These are phyloP conservation scores for Hypericum perforatum DNA, from an alignment of 345 rosid species.

Conservation along the genomic window DNA sequence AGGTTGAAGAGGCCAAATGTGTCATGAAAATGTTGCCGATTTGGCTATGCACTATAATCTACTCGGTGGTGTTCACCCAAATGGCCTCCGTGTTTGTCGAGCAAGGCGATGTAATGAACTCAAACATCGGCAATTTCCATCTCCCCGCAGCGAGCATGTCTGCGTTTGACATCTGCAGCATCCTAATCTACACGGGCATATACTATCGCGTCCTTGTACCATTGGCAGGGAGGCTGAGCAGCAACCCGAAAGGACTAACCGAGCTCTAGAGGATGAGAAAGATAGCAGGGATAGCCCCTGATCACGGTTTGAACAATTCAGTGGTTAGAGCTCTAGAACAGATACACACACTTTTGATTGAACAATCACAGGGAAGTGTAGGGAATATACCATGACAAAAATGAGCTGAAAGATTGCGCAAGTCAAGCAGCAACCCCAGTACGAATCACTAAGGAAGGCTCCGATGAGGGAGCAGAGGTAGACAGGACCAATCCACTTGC, in stretches of 20 bases:
- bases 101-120: slow-evolving; percentile 64
- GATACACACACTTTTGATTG: neutral
- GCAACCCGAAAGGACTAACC: slow-evolving; percentile 45
- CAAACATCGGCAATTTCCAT: slow-evolving; percentile 41
- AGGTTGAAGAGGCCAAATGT: slow-evolving; percentile 74
- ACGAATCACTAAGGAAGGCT: slow-evolving; percentile 91
- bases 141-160: slow-evolving; percentile 96
- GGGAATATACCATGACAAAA: slow-evolving; percentile 33
- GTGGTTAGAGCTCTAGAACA: too few relatives aligned
- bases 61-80: slow-evolving; percentile 66
- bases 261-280: slow-evolving; percentile 61
- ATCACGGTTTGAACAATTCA: neutral
- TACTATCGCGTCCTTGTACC: slow-evolving; percentile 64
- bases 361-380: neutral
- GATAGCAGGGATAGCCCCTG: slow-evolving; percentile 61
- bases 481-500: slow-evolving; percentile 93
- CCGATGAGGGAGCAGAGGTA: slow-evolving; percentile 75
- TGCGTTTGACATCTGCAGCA: slow-evolving; percentile 68
- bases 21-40: slow-evolving; percentile 55
- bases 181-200: slow-evolving; percentile 55
- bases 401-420: slow-evolving; percentile 49
- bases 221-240: slow-evolving; percentile 31
- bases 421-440: slow-evolving; percentile 89
- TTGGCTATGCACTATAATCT: slow-evolving; percentile 65
- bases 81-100: slow-evolving; percentile 67